Conservation (phyloP, 2,329 filamentous ascomycete genomes). For the Blastomyces silverae region DNA sequence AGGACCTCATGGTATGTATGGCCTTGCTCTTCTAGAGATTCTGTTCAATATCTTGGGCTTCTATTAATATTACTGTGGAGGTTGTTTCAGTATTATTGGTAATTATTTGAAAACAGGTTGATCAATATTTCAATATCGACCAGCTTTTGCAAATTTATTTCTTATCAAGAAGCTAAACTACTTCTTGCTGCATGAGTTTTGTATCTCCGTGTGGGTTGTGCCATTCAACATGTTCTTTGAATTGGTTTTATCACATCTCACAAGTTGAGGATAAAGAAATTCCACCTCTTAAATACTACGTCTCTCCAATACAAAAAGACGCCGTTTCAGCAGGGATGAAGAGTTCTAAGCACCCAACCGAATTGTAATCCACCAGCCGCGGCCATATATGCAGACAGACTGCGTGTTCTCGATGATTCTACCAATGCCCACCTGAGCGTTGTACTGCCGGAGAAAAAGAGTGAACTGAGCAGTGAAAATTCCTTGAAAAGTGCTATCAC, state of each 20-base stretch:
- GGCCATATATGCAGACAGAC: neutral
- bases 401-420: neutral
- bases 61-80: neutral
- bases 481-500: neutral
- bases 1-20: neutral
- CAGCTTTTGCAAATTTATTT: neutral
- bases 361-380: neutral
- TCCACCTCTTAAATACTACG: neutral
- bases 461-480: neutral
- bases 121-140: constrained; percentile 1
- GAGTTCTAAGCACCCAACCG: neutral
- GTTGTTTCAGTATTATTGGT: constrained; percentile 1
- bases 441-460: neutral
- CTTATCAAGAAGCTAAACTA: neutral
- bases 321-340: neutral
- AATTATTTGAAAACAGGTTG: neutral
- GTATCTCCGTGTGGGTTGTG: neutral
- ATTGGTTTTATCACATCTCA: neutral
- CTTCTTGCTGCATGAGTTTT: neutral
- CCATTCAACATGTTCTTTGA: neutral
- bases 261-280: neutral
- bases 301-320: neutral
- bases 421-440: neutral
- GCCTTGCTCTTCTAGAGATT: neutral
- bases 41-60: neutral